A percentile compares a stretch with the other conserved stretches of the same genome.
Conservation (phyloP, 139 green algal species). For the Spirogloea muscicola region DNA sequence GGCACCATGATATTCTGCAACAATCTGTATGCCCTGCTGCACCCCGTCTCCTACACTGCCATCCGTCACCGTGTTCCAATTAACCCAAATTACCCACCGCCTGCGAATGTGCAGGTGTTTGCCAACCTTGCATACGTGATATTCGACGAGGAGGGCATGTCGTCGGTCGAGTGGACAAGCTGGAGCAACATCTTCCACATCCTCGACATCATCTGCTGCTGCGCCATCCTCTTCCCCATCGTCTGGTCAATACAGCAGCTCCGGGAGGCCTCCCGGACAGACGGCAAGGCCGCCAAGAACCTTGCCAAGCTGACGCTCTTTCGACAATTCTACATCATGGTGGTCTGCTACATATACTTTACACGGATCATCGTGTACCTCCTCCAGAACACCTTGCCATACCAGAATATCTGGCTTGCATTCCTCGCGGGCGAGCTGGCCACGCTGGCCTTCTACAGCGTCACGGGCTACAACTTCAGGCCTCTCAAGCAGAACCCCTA, state of each 20-base stretch:
- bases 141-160: constrained; percentile 78
- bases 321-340: constrained; percentile 91
- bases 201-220: constrained; percentile 97
- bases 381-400: constrained; percentile 69
- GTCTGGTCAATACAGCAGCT: constrained; percentile 96
- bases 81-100: no score
- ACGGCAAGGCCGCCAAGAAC: constrained; percentile 66
- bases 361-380: constrained; percentile 96
- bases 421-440: constrained; percentile 69
- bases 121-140: constrained; percentile 90
- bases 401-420: constrained; percentile 72
- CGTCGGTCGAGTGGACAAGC: constrained; percentile 76
- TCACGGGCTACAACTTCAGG: constrained; percentile 74
- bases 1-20: no score
- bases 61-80: no score
- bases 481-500: constrained; percentile 74
- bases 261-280: constrained; percentile 59
- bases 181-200: constrained; percentile 94
- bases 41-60: no score
- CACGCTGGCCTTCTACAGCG: constrained; percentile 85
- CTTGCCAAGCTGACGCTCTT: constrained; percentile 89
- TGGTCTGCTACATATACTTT: constrained; percentile 93
- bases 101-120: constrained; percentile 70
- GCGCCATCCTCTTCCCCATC: constrained; percentile 95
- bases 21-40: no score